Evolutionary conservation across 371 early-diverging fungal genomes (phyloP).

Genomic region (Rozella allomycis): DNA sequence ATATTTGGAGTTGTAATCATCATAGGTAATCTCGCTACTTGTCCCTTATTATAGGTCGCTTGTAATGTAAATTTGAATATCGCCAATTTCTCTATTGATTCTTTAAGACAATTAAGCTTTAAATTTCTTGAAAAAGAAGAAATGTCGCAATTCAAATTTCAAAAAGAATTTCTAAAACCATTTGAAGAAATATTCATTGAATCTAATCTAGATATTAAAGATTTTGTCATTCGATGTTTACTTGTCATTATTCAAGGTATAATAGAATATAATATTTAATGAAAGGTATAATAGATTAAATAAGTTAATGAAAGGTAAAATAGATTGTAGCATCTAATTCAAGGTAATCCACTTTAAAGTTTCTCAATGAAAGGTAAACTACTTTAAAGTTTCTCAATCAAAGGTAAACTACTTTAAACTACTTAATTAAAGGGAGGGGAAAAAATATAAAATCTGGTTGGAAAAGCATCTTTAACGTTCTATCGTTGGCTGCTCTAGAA

Average conservation of each 20-base stretch:
- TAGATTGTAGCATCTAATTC: too few species aligned
- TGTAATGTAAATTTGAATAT: constrained; percentile 65
- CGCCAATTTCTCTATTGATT: constrained; percentile 73
- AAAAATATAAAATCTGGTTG: constrained; percentile 46
- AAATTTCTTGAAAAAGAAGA: constrained; percentile 86
- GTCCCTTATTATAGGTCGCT: too few species aligned
- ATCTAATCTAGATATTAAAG: constrained; percentile 53
- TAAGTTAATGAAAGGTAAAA: too few species aligned
- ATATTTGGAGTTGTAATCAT: background rate
- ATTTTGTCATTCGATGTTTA: constrained; percentile 72
- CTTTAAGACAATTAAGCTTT: constrained; percentile 74
- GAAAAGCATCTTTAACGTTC: constrained; percentile 67
- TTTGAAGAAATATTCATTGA: constrained; percentile 60
- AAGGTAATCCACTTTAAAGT: too few species aligned
- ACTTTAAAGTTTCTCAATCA: too few species aligned
- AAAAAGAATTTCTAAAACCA: constrained; percentile 79
- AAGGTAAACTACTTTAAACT: too few species aligned
- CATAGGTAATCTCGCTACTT: too few species aligned
- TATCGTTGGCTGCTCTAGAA: constrained; percentile 53
- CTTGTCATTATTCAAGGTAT: constrained; percentile 71
- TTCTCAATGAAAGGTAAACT: too few species aligned
- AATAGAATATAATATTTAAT: too few species aligned
- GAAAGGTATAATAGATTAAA: too few species aligned
- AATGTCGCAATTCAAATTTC: constrained; percentile 80
- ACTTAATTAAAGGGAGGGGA: too few species aligned